Conservation (phyloP, 2,329 filamentous ascomycete species). For the Hymenoscyphus repandus region DNA sequence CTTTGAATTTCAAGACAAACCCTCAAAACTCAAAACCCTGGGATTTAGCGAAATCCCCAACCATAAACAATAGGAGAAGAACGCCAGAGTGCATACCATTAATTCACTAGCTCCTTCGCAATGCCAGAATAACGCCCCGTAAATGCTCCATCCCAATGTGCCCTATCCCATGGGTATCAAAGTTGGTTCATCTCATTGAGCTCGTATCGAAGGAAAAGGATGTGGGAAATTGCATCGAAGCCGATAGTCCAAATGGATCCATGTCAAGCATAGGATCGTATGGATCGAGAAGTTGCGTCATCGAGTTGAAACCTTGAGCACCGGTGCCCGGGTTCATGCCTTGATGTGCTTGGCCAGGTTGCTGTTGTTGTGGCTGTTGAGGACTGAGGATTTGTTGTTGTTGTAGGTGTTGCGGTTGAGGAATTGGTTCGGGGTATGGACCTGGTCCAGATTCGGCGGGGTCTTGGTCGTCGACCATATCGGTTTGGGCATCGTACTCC, state of each 20-base stretch:
- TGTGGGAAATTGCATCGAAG: slow-evolving; percentile 91
- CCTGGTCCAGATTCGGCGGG: slow-evolving; percentile 64
- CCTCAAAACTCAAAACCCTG: slow-evolving; percentile 3
- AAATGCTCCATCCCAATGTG: slow-evolving; percentile 6
- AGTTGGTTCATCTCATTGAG: slow-evolving; percentile 30
- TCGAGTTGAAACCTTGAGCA: slow-evolving; percentile 36
- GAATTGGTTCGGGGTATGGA: slow-evolving; percentile 56
- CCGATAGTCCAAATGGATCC: slow-evolving; percentile 88
- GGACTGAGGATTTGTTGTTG: slow-evolving; percentile 32
- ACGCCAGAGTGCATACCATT: slow-evolving; percentile 6
- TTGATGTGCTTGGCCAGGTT: slow-evolving; percentile 34
- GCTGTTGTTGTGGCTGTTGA: slow-evolving; percentile 23
- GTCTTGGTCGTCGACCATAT: slow-evolving; percentile 80
- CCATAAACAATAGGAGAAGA: slow-evolving; percentile 1
- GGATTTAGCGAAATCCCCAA: slow-evolving; percentile 4
- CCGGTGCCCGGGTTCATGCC: slow-evolving; percentile 35
- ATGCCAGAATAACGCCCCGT: slow-evolving; percentile 5
- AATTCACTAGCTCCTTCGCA: not conserved
- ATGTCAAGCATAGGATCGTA: slow-evolving; percentile 88
- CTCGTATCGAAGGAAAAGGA: slow-evolving; percentile 66
- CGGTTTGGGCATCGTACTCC: slow-evolving; percentile 88
- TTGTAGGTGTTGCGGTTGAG: slow-evolving; percentile 27
- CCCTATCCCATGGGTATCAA: slow-evolving; percentile 27
- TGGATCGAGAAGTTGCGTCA: slow-evolving; percentile 51
- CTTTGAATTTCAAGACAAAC: slow-evolving; percentile 5